Percentiles rank a stretch among this genome's conserved stretches.
These are phyloP conservation scores for Bimuria novae-zelandiae DNA, from an alignment of 2,329 filamentous ascomycete species.

Conservation along the genomic window DNA sequence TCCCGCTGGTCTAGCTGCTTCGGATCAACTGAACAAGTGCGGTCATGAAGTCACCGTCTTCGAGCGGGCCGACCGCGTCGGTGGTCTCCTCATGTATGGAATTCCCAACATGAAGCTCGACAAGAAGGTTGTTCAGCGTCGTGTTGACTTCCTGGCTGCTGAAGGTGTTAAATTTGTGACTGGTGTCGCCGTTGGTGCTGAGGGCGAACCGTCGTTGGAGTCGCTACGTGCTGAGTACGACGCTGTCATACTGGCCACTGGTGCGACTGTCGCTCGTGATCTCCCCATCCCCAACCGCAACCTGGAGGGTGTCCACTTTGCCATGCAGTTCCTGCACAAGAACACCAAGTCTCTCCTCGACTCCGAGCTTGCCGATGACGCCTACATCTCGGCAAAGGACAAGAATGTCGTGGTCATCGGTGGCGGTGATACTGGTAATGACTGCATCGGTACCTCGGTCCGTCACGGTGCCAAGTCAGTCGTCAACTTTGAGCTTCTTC, in stretches of 20 bases:
- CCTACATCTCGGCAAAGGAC: constrained; percentile 92
- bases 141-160: constrained; percentile 90
- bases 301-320: constrained; percentile 88
- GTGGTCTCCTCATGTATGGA: constrained; percentile 95
- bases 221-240: constrained; percentile 76
- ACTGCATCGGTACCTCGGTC: constrained; percentile 95
- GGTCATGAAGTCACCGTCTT: constrained; percentile 89
- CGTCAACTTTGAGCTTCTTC: constrained; percentile 93
- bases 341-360: constrained; percentile 98
- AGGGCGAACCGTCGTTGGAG: constrained; percentile 68
- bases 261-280: constrained; percentile 90
- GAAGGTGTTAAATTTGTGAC: constrained; percentile 86
- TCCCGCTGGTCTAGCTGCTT: constrained; percentile 84
- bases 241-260: constrained; percentile 88
- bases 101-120: constrained; percentile 99
- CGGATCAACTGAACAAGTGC: constrained; percentile 92
- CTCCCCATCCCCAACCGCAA: constrained; percentile 88
- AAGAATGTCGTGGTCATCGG: constrained; percentile 97
- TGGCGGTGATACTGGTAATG: constrained; percentile 96
- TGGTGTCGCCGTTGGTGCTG: constrained; percentile 76
- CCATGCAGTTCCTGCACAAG: constrained; percentile 96
- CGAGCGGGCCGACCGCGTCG: constrained; percentile 87
- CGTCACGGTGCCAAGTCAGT: constrained; percentile 95
- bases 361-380: constrained; percentile 79
- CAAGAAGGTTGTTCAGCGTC: constrained; percentile 94